These are phyloP conservation scores for Fraxinus sp. DNA, from an alignment of 305 asterid genomes.

Conservation along the genomic window DNA sequence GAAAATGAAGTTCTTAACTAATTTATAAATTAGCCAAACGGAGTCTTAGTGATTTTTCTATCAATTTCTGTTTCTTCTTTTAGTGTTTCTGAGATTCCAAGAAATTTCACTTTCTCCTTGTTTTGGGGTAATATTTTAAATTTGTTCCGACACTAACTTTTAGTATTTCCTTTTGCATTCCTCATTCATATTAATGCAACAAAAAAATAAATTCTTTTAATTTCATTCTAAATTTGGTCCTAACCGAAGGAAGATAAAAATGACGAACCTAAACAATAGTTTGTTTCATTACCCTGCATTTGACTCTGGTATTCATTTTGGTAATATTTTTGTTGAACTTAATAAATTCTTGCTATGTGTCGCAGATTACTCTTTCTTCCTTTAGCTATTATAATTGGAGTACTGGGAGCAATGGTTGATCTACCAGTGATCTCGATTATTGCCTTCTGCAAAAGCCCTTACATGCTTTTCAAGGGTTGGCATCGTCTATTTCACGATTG, in stretches of 20 bases:
- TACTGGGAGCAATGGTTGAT: constrained; percentile 58
- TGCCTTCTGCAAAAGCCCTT: constrained; percentile 71
- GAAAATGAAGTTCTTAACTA: not conserved
- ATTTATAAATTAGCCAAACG: not conserved
- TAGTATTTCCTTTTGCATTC: not conserved
- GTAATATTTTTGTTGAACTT: not conserved
- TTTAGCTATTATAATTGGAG: constrained; percentile 58
- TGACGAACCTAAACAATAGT: not conserved
- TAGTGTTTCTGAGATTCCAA: not conserved
- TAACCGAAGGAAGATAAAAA: not conserved
- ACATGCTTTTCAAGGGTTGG: constrained; percentile 93
- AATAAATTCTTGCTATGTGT: constrained; percentile 13
- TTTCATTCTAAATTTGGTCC: not conserved
- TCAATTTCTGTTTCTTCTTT: not conserved
- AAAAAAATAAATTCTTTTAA: not conserved
- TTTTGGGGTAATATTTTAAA: not conserved
- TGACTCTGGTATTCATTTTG: not conserved
- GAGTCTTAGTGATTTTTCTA: not conserved
- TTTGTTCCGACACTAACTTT: not conserved
- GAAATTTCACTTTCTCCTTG: not conserved
- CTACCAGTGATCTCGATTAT: constrained; percentile 54
- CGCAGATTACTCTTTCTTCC: constrained; percentile 71
- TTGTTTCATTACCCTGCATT: not conserved
- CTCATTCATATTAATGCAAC: not conserved
- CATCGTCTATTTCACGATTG: constrained; percentile 88